phyloP scores from a whole-genome alignment of 106 monocot species.

The Allium fistulosum region DNA sequence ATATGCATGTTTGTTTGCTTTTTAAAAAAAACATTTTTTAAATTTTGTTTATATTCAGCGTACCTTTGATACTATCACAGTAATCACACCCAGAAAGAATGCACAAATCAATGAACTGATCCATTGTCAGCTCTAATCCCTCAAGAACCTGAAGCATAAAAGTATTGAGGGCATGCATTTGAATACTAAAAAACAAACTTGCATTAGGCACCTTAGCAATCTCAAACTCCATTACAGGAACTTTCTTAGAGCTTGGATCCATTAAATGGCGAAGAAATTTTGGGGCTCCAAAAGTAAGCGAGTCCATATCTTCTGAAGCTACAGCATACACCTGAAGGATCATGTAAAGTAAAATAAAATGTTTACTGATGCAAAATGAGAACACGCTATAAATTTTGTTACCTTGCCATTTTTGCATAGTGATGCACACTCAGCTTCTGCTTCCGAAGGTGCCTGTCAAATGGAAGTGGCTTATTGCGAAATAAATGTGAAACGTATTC shows the following conservation, averaged over 20 bases:
- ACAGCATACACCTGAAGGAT: constrained; percentile 72
- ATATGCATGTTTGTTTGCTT: too few relatives aligned
- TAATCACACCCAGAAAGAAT: constrained; percentile 95
- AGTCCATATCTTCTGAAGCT: constrained; percentile 97
- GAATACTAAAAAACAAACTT: background rate
- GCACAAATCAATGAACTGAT: constrained; percentile 89
- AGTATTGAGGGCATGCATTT: background rate
- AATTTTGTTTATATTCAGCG: too few relatives aligned
- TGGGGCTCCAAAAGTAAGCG: constrained; percentile 85
- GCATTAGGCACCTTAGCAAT: constrained; percentile 48
- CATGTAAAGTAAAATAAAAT: background rate
- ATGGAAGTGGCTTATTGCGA: background rate
- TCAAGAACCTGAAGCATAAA: constrained; percentile 62
- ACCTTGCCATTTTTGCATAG: constrained; percentile 83
- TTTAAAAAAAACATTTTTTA: too few relatives aligned
- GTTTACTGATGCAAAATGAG: too few relatives aligned
- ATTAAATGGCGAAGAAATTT: constrained; percentile 92
- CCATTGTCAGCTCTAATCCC: constrained; percentile 84
- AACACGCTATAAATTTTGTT: background rate
- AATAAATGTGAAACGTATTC: background rate
- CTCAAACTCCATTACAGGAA: constrained; percentile 89
- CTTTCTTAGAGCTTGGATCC: constrained; percentile 79
- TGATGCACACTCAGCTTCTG: constrained; percentile 91
- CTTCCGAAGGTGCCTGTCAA: constrained; percentile 83
- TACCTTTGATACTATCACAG: constrained; percentile 88